A percentile compares a stretch with the other conserved stretches of the same genome.
phyloP scores from a whole-genome alignment of 2,329 filamentous ascomycete species.

The Aureobasidium lini region DNA sequence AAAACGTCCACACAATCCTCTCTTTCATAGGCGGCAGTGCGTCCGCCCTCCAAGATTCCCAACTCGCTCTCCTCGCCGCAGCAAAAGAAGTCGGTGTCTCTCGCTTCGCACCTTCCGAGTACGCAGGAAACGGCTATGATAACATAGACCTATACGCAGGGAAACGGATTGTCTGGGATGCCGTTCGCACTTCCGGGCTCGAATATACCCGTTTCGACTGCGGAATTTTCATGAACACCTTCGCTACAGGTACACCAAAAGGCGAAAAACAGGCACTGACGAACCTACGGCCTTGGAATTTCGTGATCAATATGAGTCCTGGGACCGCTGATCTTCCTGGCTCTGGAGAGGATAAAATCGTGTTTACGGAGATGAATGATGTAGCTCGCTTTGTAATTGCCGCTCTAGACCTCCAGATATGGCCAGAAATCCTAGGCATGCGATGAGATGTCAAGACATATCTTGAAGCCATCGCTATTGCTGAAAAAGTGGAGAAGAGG shows the following conservation, averaged over 20 bases:
- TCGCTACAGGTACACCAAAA: constrained; percentile 25
- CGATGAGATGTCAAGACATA: constrained; percentile 21
- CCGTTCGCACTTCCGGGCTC: constrained; percentile 18
- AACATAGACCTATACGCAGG: constrained; percentile 21
- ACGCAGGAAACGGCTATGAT: too few relatives aligned
- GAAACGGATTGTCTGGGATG: constrained; percentile 23
- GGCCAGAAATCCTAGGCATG: constrained; percentile 38
- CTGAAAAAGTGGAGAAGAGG: constrained; percentile 23
- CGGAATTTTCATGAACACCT: constrained; percentile 24
- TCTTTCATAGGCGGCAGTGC: too few relatives aligned
- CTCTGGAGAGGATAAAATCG: constrained; percentile 36
- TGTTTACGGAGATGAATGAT: constrained; percentile 45
- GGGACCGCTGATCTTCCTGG: constrained; percentile 44
- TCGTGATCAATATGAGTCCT: too few relatives aligned
- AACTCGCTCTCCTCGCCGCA: too few relatives aligned
- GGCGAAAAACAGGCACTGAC: constrained; percentile 26
- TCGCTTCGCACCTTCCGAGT: too few relatives aligned
- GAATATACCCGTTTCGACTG: constrained; percentile 23
- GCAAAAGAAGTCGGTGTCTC: too few relatives aligned
- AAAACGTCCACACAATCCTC: too few relatives aligned
- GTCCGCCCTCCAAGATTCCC: too few relatives aligned
- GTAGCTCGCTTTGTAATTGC: constrained; percentile 41
- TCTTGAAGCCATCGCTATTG: constrained; percentile 21
- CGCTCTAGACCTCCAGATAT: constrained; percentile 35
- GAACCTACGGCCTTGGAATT: constrained; percentile 30